Base-by-base conservation (phyloP, 306 rosid genomes). In the Castanospermum australe region DNA sequence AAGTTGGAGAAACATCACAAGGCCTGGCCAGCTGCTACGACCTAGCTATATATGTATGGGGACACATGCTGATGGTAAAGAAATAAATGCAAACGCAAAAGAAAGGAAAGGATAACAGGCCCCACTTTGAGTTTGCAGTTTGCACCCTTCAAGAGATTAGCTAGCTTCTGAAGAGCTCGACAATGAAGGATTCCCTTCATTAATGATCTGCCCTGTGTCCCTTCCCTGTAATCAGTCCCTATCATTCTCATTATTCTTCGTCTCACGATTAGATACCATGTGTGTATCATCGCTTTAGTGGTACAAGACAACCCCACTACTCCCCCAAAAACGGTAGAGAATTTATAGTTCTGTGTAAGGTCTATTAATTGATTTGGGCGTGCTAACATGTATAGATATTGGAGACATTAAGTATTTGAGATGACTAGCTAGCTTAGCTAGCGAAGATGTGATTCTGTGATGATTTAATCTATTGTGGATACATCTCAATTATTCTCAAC, bases 51-150 rank as follows among this genome's bases (percentile, higher is more conserved):
- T 61, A 48, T 36, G 33, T 13, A 73, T 36, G 72, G 72, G 66
- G 81, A 63, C 85, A 60, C 39, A 39, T n/a, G 67, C 6, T 57
- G 67, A 50, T 70, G 67, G 67, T 51, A 39, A 47, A 73, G 67
- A 21, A 57, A 48, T 81, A 67, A 81, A 79, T 79, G 87, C 82
- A 73, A 70, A 63, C 32, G 73, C 47, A 57, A 50, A n/a, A 63
- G 83, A 80, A 63, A 74, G 45, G 15, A 65, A 83, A 68, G 69
- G 55, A 7, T 18, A 12, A 68, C 4, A 69, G 76, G 84, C 18
- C 84, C 90, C 89, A 87, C 81, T 56, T 56, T 17, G 25, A 76
- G 73, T 80, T 60, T 28, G 36, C 79, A 71, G n/a, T n/a, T n/a
- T n/a, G n/a, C n/a, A n/a, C n/a, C 73, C 76, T 81, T 69, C n/a